Base-by-base conservation (phyloP, 2,329 filamentous ascomycete genomes). In the Cercospora janseana region DNA sequence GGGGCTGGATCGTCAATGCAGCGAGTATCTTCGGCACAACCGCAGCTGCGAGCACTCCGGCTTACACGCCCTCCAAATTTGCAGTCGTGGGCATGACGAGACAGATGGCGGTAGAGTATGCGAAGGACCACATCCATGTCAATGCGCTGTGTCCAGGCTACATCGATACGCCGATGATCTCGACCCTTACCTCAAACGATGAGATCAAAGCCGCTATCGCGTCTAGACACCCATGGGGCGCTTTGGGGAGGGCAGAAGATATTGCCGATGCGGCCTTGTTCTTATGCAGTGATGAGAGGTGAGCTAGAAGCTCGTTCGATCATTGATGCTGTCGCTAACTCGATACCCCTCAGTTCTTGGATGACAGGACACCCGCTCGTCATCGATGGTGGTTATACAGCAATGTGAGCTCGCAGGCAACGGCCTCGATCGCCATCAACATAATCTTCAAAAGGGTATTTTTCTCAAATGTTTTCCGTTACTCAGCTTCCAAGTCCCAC, bases 1-100 rank as follows among this genome's bases (percentile, higher is more conserved):
- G 74, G 35, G 76, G 76, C 0, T 78, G 74, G 72, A 75, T 79
- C 43, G 66, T 79, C 12, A 79, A 79, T 46, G 71, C 74, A 2
- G 69, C 73, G 0, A 74, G 70, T 7, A 70, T 75, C 8, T 63
- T 66, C 40, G 48, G 48, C 4, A 38, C 28, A 8, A 27, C 35
- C 6, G 26, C 41, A 3, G 16, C n/a, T 21, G 24, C 26, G 4
- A n/a, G 20, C 10, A 31, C 43, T 1, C 40, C 55, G 23, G 48
- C 57, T 2, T 60, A 60, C 42, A 21, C 41, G 2, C 23, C 54
- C 8, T 51, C 58, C 10, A 65, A 65, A 45, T 52, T 56, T 47
- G 59, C 61, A 8, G 60, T 63, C 3, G 55, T 65, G n/a, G 60
- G 59, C 8, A 57, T 64, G 56, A 63, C 62, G 6, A 62, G 56